Evolutionary conservation across 108 stramenopile species (phyloP).

Genomic region (Aurantiochytrium sp.): DNA sequence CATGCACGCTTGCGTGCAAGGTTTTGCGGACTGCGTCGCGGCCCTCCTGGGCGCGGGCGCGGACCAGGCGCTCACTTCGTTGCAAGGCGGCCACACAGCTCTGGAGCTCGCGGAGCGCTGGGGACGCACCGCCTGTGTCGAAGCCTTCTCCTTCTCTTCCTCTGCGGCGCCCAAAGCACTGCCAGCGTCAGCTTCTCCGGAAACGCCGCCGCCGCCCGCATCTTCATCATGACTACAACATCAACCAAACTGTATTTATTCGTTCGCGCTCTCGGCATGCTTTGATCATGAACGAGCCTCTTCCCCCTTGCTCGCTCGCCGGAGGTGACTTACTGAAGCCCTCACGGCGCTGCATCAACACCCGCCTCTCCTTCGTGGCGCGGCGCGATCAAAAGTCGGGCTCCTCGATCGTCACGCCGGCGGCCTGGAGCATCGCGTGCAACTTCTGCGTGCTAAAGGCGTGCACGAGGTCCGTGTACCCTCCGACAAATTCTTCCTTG

Average conservation of each 20-base stretch:
- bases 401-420: slow-evolving; percentile 10
- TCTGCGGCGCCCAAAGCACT: too few species aligned
- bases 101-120: not conserved
- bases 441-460: not conserved
- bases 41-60: not conserved
- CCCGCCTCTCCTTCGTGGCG: too few species aligned
- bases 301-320: too few species aligned
- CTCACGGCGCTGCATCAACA: too few species aligned
- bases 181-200: too few species aligned
- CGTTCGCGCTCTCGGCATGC: too few species aligned
- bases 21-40: not conserved
- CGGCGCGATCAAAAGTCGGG: slow-evolving; percentile 3
- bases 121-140: not conserved
- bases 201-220: too few species aligned
- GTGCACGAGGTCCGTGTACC: slow-evolving; percentile 26
- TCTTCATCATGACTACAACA: too few species aligned
- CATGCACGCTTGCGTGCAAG: not conserved
- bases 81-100: not conserved
- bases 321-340: too few species aligned
- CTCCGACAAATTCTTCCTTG: not conserved
- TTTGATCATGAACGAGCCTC: too few species aligned
- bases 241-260: too few species aligned
- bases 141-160: not conserved
- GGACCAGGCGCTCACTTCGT: not conserved
- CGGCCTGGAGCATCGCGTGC: not conserved